These are phyloP conservation scores for Zalerion maritima DNA, from an alignment of 495 filamentous ascomycete species.

Conservation along the genomic window DNA sequence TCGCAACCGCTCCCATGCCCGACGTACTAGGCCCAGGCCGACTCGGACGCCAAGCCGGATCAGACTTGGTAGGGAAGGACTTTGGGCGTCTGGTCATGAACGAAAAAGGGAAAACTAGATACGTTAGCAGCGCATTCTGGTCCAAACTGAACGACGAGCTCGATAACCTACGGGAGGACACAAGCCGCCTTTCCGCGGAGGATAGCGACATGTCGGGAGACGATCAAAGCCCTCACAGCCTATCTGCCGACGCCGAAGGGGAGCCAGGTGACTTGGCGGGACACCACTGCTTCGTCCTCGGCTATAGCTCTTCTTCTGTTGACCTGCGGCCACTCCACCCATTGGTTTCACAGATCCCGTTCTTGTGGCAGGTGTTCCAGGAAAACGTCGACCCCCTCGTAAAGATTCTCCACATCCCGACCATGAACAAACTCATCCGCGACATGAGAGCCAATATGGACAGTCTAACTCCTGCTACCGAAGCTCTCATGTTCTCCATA, in stretches of 20 bases:
- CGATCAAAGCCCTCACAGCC: constrained; percentile 37
- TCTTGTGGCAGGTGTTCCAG: constrained; percentile 53
- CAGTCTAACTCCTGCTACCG: constrained; percentile 41
- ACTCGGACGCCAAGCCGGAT: constrained; percentile 12
- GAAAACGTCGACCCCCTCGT: constrained; percentile 62
- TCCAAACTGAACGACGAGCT: constrained; percentile 78
- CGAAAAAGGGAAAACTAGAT: constrained; percentile 61
- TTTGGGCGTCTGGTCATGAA: constrained; percentile 75
- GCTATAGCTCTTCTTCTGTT: constrained; percentile 46
- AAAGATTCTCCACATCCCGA: constrained; percentile 51
- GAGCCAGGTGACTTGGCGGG: constrained; percentile 23
- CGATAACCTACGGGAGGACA: constrained; percentile 55
- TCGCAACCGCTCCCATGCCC: constrained; percentile 7
- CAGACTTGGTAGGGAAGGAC: constrained; percentile 27
- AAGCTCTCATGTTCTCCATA: constrained; percentile 65
- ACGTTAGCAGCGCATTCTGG: constrained; percentile 85
- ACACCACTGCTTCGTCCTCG: constrained; percentile 57
- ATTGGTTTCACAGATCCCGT: constrained; percentile 43
- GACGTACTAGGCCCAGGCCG: constrained; percentile 9
- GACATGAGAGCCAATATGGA: constrained; percentile 37
- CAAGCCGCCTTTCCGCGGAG: constrained; percentile 53
- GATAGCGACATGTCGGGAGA: constrained; percentile 39
- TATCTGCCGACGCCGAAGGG: constrained; percentile 14
- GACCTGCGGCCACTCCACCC: constrained; percentile 38
- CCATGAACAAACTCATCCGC: constrained; percentile 33